Base-by-base conservation (phyloP, 495 filamentous ascomycete species). In the Aspergillus leporis region DNA sequence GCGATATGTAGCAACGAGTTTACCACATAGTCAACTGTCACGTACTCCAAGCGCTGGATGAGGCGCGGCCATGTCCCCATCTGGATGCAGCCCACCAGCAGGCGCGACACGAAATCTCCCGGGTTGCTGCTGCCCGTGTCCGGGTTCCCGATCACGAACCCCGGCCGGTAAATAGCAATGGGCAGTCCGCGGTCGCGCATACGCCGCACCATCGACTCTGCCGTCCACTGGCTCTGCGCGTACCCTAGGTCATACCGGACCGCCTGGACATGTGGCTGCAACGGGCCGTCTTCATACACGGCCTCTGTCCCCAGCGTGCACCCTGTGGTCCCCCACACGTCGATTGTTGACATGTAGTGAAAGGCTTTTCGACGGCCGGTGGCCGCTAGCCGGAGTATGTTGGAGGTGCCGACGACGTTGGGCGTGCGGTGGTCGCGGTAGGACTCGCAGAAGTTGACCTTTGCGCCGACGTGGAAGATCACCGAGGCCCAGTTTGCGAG, bases 271-370 rank as follows among this genome's bases (percentile, higher is more conserved):
- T 64, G 53, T 25, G 52, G 31, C 25, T 23, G 18, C 10, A 61
- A 53, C 0, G 51, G 48, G 0, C 34, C 62, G 32, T 65, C 66
- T 38, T 69, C 62, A 8, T 22, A 47, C 1, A 66, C 31, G 22
- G 32, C 30, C 1, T 51, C 16, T 3, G 59, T 59, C 10, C 56
- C 54, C 0, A 51, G 43, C 0, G 56, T 50, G 19, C 55, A 50
- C 0, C 61, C 61, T 10, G 61, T 60, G n/a, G 54, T 14, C 10
- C 43, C 53, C 57, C 60, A 69, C 4, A 23, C 53, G 12, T 59
- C 59, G 38, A 69, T 60, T 2, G 31, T 51, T 3, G 65, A 72
- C 14, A 61, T 13, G 40, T 68, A 72, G 47, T 70, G 67, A 3
- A 70, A 43, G 4, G 46, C 25, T 50, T 70, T 70, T 14, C 52